A percentile compares a stretch with the other conserved stretches of the same genome.
These are phyloP conservation scores for Boletellus emodensis DNA, from an alignment of 768 basidiomycete species.

Conservation along the genomic window DNA sequence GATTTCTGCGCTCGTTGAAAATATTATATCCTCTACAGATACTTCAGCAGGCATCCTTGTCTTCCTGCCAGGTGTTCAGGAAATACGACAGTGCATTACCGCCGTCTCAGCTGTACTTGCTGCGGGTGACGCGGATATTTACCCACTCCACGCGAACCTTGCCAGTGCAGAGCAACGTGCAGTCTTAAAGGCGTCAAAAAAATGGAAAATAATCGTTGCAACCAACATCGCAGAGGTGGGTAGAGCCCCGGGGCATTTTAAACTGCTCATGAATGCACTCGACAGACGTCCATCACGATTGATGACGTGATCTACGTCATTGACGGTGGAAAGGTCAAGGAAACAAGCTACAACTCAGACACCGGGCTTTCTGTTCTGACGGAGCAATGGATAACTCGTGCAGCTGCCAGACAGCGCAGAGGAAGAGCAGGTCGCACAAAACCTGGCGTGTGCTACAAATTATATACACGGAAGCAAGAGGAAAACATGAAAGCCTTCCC, in stretches of 20 bases:
- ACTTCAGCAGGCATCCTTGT: slow-evolving; percentile 68
- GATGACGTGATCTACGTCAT: slow-evolving; percentile 85
- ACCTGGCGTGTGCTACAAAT: slow-evolving; percentile 81
- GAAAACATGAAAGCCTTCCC: slow-evolving; percentile 66
- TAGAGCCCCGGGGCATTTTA: background rate
- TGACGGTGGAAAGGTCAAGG: slow-evolving; percentile 83
- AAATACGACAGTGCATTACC: slow-evolving; percentile 76
- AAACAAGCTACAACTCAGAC: slow-evolving; percentile 67
- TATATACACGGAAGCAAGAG: slow-evolving; percentile 76
- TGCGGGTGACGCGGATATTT: slow-evolving; percentile 42
- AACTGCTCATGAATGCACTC: background rate
- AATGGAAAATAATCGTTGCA: slow-evolving; percentile 82
- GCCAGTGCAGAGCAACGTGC: slow-evolving; percentile 77
- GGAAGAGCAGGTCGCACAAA: slow-evolving; percentile 89
- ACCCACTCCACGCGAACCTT: slow-evolving; percentile 88
- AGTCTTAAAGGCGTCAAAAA: slow-evolving; percentile 61
- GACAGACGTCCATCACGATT: slow-evolving; percentile 84
- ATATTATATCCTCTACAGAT: slow-evolving; percentile 51
- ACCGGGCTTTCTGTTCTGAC: slow-evolving; percentile 70
- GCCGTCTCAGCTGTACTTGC: slow-evolving; percentile 40
- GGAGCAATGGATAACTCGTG: slow-evolving; percentile 75
- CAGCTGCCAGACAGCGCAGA: slow-evolving; percentile 77
- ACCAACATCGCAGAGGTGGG: slow-evolving; percentile 89
- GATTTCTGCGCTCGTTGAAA: slow-evolving; percentile 58
- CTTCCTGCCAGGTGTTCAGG: slow-evolving; percentile 88